Evolutionary conservation across 1,139 yeast species (phyloP), one percentile per base, ranked within the genome.

Genomic region (Blastobotrys ciferrii): DNA sequence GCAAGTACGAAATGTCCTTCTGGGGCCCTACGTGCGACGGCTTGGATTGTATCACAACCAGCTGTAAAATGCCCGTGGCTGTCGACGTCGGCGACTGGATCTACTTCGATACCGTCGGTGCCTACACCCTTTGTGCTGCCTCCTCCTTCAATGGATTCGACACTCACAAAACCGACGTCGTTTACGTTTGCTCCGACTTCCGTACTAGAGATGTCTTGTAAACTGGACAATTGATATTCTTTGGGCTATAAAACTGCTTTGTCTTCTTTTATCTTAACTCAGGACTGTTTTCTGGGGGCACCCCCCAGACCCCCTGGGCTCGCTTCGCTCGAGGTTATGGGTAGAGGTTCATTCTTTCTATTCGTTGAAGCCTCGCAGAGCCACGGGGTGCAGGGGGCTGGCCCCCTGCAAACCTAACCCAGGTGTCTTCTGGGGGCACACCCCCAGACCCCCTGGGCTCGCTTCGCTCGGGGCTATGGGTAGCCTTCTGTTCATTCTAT

Each of bases 1-100:
- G 53, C 20, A 49, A 42, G 41, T 56, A 57, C 53, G 68, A 66
- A 48, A 58, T 87, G 74, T 63, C 96, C 17, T 77, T 92, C 52
- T 92, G 98, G 98, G 98, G 98, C 6, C 98, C 98, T 43, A 92
- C 98, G 18, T 92, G 98, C 70, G 98, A 92, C 68, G 97, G 98
- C 3, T 75, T 92, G 57, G 98, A 92, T 67, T 86, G 96, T 66
- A 81, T 92, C 51, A 69, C 86, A 23, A 68, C 74, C 46, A 74
- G 72, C 37, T 71, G 80, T 51, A 59, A 60, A 43, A 73, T 91
- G 63, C 74, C 81, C 14, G 75, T 76, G 47, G 80, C 82, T 43
- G 81, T 89, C 45, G 73, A 74, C 37, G 84, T 85, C 44, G 98
- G 97, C 13, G 98, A 92, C 66, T 92, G 98, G 98, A 68, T 92